Base-by-base conservation (phyloP, 768 basidiomycete genomes). In the Russula lepida region DNA sequence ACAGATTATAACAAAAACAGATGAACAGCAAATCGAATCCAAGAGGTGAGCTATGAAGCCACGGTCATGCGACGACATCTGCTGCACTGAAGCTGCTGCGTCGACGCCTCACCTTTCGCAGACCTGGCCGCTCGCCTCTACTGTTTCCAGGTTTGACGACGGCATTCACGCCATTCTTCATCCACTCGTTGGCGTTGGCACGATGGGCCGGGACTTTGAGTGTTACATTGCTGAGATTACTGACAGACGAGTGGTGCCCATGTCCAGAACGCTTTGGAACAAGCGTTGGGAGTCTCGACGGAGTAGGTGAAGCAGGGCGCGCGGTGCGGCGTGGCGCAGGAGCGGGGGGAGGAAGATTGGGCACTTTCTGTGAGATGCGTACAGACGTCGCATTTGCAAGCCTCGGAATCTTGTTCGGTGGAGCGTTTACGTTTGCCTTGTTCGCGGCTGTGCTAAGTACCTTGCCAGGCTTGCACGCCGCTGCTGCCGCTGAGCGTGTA, bases 11-110 rank as follows among this genome's bases (percentile, higher is more conserved):
- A 56, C 17, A 52, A 59, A 58, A 32, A 27, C 41, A 46, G 61
- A 46, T 44, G 41, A 53, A 56, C 58, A 51, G 54, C 46, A 53
- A 54, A 48, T 43, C 41, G 32, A 33, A 52, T 43, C 27, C 55
- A 67, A 47, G 66, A 48, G 32, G 39, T 28, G 57, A 43, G 30
- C 27, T 19, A 30, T 43, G 37, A 11, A 32, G 11, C 51, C 50
- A 54, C 41, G 48, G 51, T 74, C 76, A 92, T 68, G 88, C 89
- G 62, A 92, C 82, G 23, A 92, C 85, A 71, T 93, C 91, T 4
- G 88, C 90, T 58, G 85, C 79, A 70, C 92, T 92, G 72, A 93
- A 93, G 68, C 92, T 93, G 69, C 91, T 92, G 61, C 91, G 78
- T 69, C 91, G 76, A 63, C 89, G 80, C 65, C 89, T 79, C 53